Base-by-base conservation (phyloP, 2,329 filamentous ascomycete species). In the Cercospora nicotianae region DNA sequence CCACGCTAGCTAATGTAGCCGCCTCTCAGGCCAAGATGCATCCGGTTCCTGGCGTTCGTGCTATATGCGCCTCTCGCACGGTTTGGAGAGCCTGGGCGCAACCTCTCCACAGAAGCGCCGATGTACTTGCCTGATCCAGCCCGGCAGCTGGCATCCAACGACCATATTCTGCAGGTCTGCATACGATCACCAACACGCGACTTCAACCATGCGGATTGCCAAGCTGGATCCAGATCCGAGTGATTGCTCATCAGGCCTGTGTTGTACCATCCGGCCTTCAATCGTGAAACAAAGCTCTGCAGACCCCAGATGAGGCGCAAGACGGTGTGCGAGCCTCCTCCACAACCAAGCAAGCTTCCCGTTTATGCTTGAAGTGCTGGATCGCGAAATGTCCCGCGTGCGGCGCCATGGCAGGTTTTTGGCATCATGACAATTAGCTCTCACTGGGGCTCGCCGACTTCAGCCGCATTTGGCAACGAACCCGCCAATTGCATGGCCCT, bases 341-440 rank as follows among this genome's bases (percentile, higher is more conserved):
- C 61, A 63, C 61, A 63, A 36, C 26, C 42, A 33, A 36, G 31
- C 13, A 63, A 63, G 61, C 61, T 63, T 63, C 45, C 12, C 61
- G 53, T 63, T 20, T 63, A 63, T 57, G 61, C 61, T 63, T 63
- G 61, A 63, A 51, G 28, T 16, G 5, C 53, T 31, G 16, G 13
- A 55, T 53, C 20, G 45, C 45, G 30, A 33, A 31, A 16, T 45
- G 20, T 28, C 39, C 39, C 23, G 16, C 23, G 33, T 53, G 60
- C 42, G 16, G 9, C 36, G 26, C 28, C 23, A 26, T 13, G 31
- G 31, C 60, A 36, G 6, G 48, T 6, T 39, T 55, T 63, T 63
- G 45, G 45, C 45, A 51, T 45, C 31, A 63, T 63, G 61, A 63
- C 61, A 55, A 55, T 63, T 57, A 63, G 23, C 20, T 23, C 18